phyloP scores from a whole-genome alignment of 345 rosid genomes.

The Rhodamnia rubescens region DNA sequence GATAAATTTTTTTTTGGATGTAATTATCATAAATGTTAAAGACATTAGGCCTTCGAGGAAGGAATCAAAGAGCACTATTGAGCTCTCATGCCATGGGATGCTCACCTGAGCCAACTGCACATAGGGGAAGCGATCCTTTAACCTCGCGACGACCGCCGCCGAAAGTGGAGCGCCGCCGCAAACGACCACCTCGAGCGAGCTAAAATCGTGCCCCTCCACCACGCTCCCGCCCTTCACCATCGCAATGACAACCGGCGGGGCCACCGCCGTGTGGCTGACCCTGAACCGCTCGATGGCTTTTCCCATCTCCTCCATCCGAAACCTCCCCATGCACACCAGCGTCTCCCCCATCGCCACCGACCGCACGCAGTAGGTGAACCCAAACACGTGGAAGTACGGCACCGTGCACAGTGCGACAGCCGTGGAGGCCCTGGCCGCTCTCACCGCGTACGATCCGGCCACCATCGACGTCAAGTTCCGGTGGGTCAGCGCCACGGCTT shows the following conservation, averaged over 20 bases:
- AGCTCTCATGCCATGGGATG: background rate
- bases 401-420: slow-evolving; percentile 24
- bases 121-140: slow-evolving; percentile 16
- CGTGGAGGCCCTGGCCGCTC: slow-evolving; percentile 9
- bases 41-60: too few species aligned
- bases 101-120: slow-evolving; percentile 37
- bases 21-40: too few species aligned
- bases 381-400: slow-evolving; percentile 49
- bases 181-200: slow-evolving; percentile 32
- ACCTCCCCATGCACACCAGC: slow-evolving; percentile 17
- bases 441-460: slow-evolving; percentile 13
- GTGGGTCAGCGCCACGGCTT: slow-evolving; percentile 48
- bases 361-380: slow-evolving; percentile 20
- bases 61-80: background rate
- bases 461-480: slow-evolving; percentile 18
- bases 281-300: slow-evolving; percentile 14
- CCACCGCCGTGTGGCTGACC: slow-evolving; percentile 31
- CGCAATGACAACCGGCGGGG: slow-evolving; percentile 32
- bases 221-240: slow-evolving; percentile 13
- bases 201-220: slow-evolving; percentile 24
- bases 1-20: too few species aligned
- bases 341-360: slow-evolving; percentile 29
- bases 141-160: slow-evolving; percentile 9
- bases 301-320: slow-evolving; percentile 14
- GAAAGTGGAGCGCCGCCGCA: slow-evolving; percentile 41